These are phyloP conservation scores for Schrenkiella parvula DNA, from an alignment of 345 rosid species.

Conservation along the genomic window DNA sequence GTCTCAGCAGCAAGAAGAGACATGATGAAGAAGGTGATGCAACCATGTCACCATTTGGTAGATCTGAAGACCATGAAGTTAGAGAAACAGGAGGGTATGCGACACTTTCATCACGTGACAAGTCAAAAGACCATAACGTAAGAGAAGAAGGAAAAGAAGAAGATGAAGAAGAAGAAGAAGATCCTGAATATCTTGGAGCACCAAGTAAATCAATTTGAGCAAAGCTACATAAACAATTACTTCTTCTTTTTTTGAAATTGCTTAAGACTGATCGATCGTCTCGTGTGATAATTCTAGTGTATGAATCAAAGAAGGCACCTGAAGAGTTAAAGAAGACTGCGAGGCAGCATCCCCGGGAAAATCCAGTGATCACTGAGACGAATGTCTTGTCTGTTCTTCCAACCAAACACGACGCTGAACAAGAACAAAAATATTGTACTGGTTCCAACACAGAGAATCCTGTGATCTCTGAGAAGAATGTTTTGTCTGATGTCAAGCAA, in stretches of 20 bases:
- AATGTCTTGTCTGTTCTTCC: conserved; percentile 43
- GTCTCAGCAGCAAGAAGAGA: conserved; percentile 52
- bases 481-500: conserved; percentile 21
- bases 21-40: conserved; percentile 39
- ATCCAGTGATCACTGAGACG: conserved; percentile 41
- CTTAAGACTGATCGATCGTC: not conserved
- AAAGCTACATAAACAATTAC: not conserved
- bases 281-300: conserved; percentile 44
- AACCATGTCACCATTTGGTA: conserved; percentile 45
- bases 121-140: conserved; percentile 33
- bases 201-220: conserved; percentile 45
- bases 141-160: conserved; percentile 32
- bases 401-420: conserved; percentile 3
- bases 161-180: conserved; percentile 43
- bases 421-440: conserved; percentile 17
- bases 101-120: conserved; percentile 47
- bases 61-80: conserved; percentile 38
- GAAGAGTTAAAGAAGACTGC: conserved; percentile 44
- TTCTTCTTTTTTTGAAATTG: not conserved
- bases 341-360: conserved; percentile 46
- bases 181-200: conserved; percentile 68
- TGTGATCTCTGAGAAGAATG: conserved; percentile 27
- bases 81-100: conserved; percentile 36
- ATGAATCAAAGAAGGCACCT: conserved; percentile 69
- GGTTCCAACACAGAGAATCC: not conserved